These are phyloP conservation scores for Singerocomus inundabilis DNA, from an alignment of 1,284 basidiomycete species.

Conservation along the genomic window DNA sequence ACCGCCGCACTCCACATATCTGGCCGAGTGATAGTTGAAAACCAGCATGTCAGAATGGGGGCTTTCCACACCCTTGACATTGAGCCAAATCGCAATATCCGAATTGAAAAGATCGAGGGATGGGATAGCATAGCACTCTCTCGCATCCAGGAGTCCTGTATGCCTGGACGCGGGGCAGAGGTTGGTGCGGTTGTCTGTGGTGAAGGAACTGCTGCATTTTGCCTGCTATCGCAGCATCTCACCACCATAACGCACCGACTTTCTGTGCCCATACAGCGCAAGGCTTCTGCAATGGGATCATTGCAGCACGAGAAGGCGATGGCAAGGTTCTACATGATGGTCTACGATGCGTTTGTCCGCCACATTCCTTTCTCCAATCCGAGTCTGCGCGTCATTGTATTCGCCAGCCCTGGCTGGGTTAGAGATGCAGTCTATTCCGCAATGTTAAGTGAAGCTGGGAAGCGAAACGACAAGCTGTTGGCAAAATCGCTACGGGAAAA, in stretches of 20 bases:
- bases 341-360: slow-evolving; percentile 87
- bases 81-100: slow-evolving; percentile 88
- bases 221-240: slow-evolving; percentile 95
- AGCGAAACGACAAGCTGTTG: slow-evolving; percentile 82
- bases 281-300: slow-evolving; percentile 79
- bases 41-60: slow-evolving; percentile 89
- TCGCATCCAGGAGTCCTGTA: slow-evolving; percentile 83
- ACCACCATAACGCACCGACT: slow-evolving; percentile 92
- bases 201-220: slow-evolving; percentile 93
- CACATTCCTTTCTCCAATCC: slow-evolving; percentile 82
- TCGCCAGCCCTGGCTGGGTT: slow-evolving; percentile 96
- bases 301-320: slow-evolving; percentile 87
- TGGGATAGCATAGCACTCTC: slow-evolving; percentile 92
- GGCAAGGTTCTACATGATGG: slow-evolving; percentile 75
- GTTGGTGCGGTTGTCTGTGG: slow-evolving; percentile 96
- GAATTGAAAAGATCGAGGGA: slow-evolving; percentile 82
- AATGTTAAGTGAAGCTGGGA: slow-evolving; percentile 78
- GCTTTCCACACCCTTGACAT: slow-evolving; percentile 96
- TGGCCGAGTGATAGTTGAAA: slow-evolving; percentile 89
- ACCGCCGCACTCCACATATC: slow-evolving; percentile 82
- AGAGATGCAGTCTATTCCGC: slow-evolving; percentile 88
- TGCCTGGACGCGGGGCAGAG: slow-evolving; percentile 93
- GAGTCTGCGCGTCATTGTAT: slow-evolving; percentile 84
- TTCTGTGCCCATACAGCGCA: slow-evolving; percentile 88
- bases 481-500: slow-evolving; percentile 75